Base-by-base conservation (phyloP, 2,329 filamentous ascomycete genomes). In the Calonectria multiphialidica region DNA sequence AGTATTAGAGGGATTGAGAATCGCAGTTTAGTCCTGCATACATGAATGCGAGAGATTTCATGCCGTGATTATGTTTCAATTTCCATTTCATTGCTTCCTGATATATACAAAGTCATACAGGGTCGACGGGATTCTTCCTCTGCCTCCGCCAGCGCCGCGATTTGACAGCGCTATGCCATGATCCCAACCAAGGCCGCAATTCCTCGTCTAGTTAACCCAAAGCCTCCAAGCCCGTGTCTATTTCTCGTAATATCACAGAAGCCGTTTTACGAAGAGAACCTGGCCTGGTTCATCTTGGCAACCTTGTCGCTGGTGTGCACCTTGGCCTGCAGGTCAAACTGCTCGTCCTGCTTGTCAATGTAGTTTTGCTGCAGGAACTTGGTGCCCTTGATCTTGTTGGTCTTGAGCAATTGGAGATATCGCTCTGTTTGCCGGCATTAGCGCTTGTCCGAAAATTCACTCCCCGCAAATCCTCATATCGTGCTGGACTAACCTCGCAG, bases 291-390 rank as follows among this genome's bases (percentile, higher is more conserved):
- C 55, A 85, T 74, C 79, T 81, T 83, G 75, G 81, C 81, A 68
- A 85, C 80, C 80, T 82, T 84, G 81, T 86, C 76, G 77, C 77
- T 81, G 67, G 83, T 80, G 79, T 85, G 83, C 49, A 85, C 83
- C 79, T 83, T 83, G 72, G 83, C 83, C 59, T 79, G 81, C 64
- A 81, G 74, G 73, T 85, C 83, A 66, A 84, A 72, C 70, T 84
- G 81, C 75, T 84, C 80, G 45, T 86, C 84, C 79, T 86, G 82
- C 86, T 92, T 88, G 65, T 87, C 84, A 72, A 92, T 82, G 84
- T 94, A 94, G 86, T 95, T 95, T 82, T 94, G 92, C 86, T 96
- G 94, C 81, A 95, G 86, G 79, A 95, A 95, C 75, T 95, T 87
- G 83, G 94, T 95, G 72, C 94, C 94, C 86, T 91, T 93, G 82